A percentile compares a stretch with the other conserved stretches of the same genome.
Evolutionary conservation across 139 green algal species (phyloP).

Genomic region (Haematococcus sp.): DNA sequence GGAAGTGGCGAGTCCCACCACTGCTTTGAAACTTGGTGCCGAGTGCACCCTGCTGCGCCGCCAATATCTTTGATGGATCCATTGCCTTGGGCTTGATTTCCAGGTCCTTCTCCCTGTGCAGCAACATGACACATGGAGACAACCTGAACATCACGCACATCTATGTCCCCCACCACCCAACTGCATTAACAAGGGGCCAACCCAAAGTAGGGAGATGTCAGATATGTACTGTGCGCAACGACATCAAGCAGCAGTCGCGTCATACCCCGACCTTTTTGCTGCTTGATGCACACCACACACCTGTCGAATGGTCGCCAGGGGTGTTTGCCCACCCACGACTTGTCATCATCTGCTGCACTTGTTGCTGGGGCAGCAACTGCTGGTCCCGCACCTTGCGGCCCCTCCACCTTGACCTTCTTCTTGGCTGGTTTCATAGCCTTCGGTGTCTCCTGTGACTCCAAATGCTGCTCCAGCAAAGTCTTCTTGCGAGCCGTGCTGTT

Average conservation of each 20-base stretch:
- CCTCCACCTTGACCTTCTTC: background rate
- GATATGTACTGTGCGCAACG: no score
- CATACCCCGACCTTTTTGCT: no score
- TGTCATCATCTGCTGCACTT: constrained; percentile 8
- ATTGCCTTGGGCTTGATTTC: constrained; percentile 3
- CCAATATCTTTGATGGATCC: background rate
- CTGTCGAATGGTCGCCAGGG: constrained; percentile 21
- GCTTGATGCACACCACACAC: background rate
- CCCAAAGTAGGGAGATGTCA: no score
- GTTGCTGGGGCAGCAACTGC: background rate
- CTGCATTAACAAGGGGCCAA: no score
- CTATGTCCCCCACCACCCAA: no score
- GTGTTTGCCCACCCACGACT: constrained; percentile 16
- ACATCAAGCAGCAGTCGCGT: no score
- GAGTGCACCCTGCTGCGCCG: background rate
- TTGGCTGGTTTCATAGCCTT: background rate
- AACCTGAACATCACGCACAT: no score
- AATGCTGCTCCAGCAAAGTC: constrained; percentile 72
- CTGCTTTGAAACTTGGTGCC: constrained; percentile 3
- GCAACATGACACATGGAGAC: no score
- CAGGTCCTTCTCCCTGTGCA: constrained; percentile 16
- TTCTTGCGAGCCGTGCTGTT: constrained; percentile 50
- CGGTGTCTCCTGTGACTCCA: background rate
- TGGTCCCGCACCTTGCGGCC: background rate
- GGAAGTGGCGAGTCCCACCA: constrained; percentile 3